Conservation (phyloP, 441 rosid genomes). For the Bruguiera hainesii region DNA sequence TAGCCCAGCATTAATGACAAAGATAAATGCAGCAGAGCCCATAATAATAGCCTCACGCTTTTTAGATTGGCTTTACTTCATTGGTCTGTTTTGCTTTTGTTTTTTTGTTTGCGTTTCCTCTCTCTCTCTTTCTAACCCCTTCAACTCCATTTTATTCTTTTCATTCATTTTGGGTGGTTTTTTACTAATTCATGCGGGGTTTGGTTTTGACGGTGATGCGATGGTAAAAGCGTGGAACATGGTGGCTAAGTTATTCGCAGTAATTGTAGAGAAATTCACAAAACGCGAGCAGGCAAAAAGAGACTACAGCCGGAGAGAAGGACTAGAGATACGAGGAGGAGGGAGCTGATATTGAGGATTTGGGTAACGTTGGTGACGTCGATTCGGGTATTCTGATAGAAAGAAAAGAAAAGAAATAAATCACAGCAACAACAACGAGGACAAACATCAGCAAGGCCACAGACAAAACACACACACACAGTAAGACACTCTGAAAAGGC, state of each 20-base stretch:
- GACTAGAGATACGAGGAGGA: constrained; percentile 8
- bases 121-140: too few species aligned
- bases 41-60: too few species aligned
- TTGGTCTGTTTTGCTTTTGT: too few species aligned
- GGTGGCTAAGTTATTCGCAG: background rate
- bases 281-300: constrained; percentile 3
- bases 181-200: background rate
- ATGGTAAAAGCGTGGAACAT: constrained; percentile 3
- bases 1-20: too few species aligned
- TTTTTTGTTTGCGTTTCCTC: too few species aligned
- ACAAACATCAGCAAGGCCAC: constrained; percentile 4
- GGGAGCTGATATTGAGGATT: constrained; percentile 28
- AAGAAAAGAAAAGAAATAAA: background rate
- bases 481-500: constrained; percentile 11
- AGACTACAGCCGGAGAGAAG: constrained; percentile 6
- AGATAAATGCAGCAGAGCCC: too few species aligned
- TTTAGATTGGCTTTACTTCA: too few species aligned
- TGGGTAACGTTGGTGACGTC: constrained; percentile 21
- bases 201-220: background rate
- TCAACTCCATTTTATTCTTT: too few species aligned
- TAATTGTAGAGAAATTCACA: background rate
- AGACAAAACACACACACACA: constrained; percentile 1
- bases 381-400: constrained; percentile 17
- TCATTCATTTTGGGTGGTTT: background rate
- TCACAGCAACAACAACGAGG: constrained; percentile 1